Conservation (phyloP, 2,329 filamentous ascomycete genomes). For the Akanthomyces dipterigenus region DNA sequence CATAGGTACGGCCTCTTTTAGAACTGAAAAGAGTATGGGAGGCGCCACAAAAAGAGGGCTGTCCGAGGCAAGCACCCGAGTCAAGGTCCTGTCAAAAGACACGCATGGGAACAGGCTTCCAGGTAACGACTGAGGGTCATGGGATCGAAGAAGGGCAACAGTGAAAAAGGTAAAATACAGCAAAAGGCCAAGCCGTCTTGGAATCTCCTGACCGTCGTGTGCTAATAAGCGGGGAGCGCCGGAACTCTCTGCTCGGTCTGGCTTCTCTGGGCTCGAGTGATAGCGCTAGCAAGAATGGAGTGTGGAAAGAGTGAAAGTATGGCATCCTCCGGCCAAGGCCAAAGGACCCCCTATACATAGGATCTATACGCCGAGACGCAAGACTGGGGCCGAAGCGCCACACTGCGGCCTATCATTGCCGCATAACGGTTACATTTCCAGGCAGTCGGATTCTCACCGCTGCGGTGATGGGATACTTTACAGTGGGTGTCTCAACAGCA, state of each 20-base stretch:
- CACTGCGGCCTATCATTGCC: conserved; percentile 2
- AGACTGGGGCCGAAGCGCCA: conserved; percentile 11
- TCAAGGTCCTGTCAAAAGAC: conserved; percentile 6
- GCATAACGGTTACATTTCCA: neutral
- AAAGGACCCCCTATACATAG: conserved; percentile 6
- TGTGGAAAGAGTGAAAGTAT: neutral
- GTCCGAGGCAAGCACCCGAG: neutral
- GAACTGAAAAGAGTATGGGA: neutral
- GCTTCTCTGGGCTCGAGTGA: neutral
- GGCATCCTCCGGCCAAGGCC: neutral
- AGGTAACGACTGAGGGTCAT: neutral
- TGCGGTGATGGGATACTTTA: neutral
- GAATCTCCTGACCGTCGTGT: neutral
- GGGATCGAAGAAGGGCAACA: neutral
- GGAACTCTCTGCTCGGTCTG: neutral
- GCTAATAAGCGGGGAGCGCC: conserved; percentile 4
- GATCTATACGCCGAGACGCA: conserved; percentile 12
- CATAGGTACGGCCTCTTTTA: conserved; percentile 4
- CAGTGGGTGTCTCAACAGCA: neutral
- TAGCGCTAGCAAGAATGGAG: conserved; percentile 4
- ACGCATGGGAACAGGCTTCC: neutral
- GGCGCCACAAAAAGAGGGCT: neutral
- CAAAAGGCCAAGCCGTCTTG: neutral
- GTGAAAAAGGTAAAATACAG: neutral
- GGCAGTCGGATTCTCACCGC: neutral